Evolutionary conservation across 345 rosid genomes (phyloP), one percentile per base, ranked within the genome.

Genomic region (Conringia planisiliqua): DNA sequence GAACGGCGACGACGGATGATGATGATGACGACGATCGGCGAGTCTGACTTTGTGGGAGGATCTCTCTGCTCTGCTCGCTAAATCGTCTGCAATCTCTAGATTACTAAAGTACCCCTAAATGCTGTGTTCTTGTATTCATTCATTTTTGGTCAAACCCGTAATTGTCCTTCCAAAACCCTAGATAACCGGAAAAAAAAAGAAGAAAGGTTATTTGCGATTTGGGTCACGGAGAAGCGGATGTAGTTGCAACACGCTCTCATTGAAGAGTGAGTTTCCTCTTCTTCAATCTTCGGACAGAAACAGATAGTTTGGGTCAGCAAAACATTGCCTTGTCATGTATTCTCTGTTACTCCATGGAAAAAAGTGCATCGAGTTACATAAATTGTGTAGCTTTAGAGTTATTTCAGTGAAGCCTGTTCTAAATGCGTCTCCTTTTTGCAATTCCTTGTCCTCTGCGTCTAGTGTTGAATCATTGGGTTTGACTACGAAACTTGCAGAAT

Each of bases 391-490:
- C 74, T 59, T 71, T 22, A 35, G 60, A 60, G 74, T 3, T 4
- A 35, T 69, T 8, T 17, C 73, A 56, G 22, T 30, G 46, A 54
- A 39, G 12, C 52, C 57, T 70, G 6, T 57, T 10, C 67, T 35
- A 60, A 71, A 42, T 12, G 65, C 24, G n/a, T 58, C 16, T 57
- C 24, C 46, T 56, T 43, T 69, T 3, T 4, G 14, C 24, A 57
- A 56, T 8, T 24, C 46, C 39, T 57, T 59, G 68, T 71, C 60
- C 16, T 35, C 75, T 16, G 35, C 74, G 0, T 30, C 14, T 9
- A 12, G n/a, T 5, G 39, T 70, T 68, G 17, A 69, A 16, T 78
- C 81, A 20, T 60, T 54, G 13, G 69, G 81, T 33, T 24, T 72
- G 14, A 16, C 77, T n/a, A 57, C 50, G 3, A 71, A 78, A 1